These are phyloP conservation scores for Avicennia marina DNA, from an alignment of 257 asterid genomes.

Conservation along the genomic window DNA sequence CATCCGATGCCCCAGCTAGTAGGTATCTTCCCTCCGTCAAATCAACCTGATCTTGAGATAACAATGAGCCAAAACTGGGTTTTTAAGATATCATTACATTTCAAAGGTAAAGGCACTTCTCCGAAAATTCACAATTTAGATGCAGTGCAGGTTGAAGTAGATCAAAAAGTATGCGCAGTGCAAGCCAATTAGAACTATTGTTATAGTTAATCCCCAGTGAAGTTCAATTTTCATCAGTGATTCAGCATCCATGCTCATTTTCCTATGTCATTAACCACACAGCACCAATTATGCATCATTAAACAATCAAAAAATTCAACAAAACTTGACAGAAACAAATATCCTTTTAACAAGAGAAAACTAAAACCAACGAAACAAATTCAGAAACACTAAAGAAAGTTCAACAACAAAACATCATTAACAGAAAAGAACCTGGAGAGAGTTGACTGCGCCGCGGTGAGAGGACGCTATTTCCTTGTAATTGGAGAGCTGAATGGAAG, in stretches of 20 bases:
- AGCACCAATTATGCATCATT: no score
- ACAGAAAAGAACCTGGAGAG: conserved; percentile 64
- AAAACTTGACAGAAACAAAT: no score
- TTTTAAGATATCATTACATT: conserved; percentile 23
- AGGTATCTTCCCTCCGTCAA: conserved; percentile 95
- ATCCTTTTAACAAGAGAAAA: background rate
- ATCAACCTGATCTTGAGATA: conserved; percentile 93
- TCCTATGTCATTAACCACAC: no score
- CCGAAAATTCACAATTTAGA: no score
- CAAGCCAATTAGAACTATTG: no score
- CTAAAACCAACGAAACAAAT: background rate
- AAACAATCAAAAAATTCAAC: no score
- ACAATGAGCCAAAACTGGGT: conserved; percentile 33
- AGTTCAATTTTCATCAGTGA: no score
- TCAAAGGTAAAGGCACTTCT: no score
- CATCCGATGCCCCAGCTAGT: conserved; percentile 84
- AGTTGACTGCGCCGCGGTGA: conserved; percentile 88
- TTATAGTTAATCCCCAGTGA: no score
- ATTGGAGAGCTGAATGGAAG: conserved; percentile 85
- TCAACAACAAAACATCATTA: background rate
- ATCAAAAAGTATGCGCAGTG: no score
- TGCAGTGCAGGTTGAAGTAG: no score
- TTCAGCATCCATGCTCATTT: no score
- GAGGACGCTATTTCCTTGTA: conserved; percentile 80
- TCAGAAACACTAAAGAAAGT: background rate